Conservation (phyloP, 495 filamentous ascomycete genomes). For the Penicillium coprophilum region DNA sequence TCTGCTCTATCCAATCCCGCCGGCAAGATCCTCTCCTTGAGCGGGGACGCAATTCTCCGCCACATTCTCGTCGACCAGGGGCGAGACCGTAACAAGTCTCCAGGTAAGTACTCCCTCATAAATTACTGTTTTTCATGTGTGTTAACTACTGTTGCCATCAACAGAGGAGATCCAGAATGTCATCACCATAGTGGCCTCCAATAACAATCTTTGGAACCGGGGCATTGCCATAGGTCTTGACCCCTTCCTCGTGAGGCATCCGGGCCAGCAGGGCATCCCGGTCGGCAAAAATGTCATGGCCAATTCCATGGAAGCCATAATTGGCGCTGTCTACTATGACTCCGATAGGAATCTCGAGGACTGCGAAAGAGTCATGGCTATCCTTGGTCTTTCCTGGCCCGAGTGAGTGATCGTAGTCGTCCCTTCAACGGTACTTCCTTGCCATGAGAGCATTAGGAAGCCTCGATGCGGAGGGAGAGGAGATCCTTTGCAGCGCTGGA, state of each 20-base stretch:
- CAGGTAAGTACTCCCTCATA: no score
- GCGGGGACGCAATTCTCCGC: no score
- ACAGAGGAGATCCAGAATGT: neutral
- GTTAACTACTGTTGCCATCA: neutral
- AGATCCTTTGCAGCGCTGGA: neutral
- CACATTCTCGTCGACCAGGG: no score
- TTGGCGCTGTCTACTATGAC: conserved; percentile 3
- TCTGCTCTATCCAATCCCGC: no score
- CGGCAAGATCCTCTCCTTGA: no score
- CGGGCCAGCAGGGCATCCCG: neutral
- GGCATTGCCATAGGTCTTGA: conserved; percentile 5
- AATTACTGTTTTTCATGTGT: no score
- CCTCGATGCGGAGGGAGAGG: neutral
- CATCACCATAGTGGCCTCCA: conserved; percentile 6
- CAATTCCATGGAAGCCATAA: conserved; percentile 1
- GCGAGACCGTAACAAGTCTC: no score
- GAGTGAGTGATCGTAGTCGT: neutral
- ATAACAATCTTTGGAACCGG: neutral
- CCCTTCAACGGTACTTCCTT: conserved; percentile 3
- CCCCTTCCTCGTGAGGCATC: conserved; percentile 1
- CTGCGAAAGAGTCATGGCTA: conserved; percentile 2
- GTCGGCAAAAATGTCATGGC: neutral
- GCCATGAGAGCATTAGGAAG: neutral
- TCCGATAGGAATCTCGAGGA: neutral
- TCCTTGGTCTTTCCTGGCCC: conserved; percentile 1